These are phyloP conservation scores for Dictyostelium capitatum DNA, from an alignment of 78 protist genomes.

Conservation along the genomic window DNA sequence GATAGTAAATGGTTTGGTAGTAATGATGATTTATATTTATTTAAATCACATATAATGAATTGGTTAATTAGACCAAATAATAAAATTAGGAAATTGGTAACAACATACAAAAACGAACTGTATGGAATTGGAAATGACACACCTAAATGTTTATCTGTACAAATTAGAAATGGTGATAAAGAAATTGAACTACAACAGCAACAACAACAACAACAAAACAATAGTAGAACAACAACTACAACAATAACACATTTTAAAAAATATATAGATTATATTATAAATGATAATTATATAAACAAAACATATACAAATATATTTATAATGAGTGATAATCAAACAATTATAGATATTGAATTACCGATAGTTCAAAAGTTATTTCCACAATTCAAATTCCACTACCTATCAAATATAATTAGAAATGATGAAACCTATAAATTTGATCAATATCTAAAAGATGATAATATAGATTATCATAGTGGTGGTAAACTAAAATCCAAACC, in stretches of 20 bases:
- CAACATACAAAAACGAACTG: not conserved
- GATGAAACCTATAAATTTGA: not conserved
- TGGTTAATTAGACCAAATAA: not conserved
- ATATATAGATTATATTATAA: not conserved
- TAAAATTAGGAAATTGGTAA: not conserved
- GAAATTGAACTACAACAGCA: not conserved
- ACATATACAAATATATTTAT: not conserved
- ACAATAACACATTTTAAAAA: conserved; percentile 4
- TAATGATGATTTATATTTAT: not conserved
- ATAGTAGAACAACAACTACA: not conserved
- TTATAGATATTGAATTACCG: not conserved
- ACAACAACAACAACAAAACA: not conserved
- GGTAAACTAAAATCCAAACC: not conserved
- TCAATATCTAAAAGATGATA: not conserved
- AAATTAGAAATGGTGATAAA: conserved; percentile 23
- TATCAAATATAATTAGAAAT: not conserved
- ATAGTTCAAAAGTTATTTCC: not conserved
- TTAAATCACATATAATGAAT: conserved; percentile 12
- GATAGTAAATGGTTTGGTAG: not conserved
- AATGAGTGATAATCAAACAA: conserved; percentile 17
- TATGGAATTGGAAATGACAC: not conserved
- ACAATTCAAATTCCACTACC: conserved; percentile 5
- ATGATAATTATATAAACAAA: not conserved
- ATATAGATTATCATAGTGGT: not conserved
- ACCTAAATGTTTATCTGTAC: not conserved